phyloP scores from a whole-genome alignment of 352 stramenopile genomes.

The Phytophthora cactorum region DNA sequence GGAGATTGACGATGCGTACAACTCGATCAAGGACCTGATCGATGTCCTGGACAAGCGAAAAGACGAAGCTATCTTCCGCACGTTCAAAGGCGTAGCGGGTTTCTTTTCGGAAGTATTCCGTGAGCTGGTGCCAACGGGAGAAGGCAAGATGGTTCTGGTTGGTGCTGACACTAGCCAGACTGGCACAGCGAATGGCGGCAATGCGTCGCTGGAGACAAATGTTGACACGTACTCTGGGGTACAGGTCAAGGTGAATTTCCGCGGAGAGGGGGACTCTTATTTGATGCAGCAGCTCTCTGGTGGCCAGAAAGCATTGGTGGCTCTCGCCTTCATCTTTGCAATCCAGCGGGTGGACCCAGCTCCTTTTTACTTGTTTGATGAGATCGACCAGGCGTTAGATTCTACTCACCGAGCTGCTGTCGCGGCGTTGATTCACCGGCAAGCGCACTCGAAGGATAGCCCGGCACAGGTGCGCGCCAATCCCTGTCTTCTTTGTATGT shows the following conservation, averaged over 20 bases:
- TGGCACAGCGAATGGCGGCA: constrained; percentile 15
- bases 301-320: constrained; percentile 99
- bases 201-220: constrained; percentile 39
- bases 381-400: constrained; percentile 99
- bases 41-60: constrained; percentile 96
- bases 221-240: constrained; percentile 97
- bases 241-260: constrained; percentile 99
- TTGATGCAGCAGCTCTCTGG: constrained; percentile 99
- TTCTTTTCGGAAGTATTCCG: constrained; percentile 99
- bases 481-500: constrained; percentile 2
- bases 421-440: constrained; percentile 96
- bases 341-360: constrained; percentile 99
- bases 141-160: constrained; percentile 97
- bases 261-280: constrained; percentile 95
- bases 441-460: constrained; percentile 95
- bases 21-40: constrained; percentile 88
- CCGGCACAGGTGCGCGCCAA: constrained; percentile 91
- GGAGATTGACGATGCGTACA: constrained; percentile 96
- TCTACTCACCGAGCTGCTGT: constrained; percentile 97
- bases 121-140: constrained; percentile 97
- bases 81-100: constrained; percentile 97
- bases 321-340: constrained; percentile 99
- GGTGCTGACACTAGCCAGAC: constrained; percentile 64
- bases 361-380: constrained; percentile 99
- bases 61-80: constrained; percentile 98